Base-by-base conservation (phyloP, 179 eudicot genomes). In the Drosera spatulata region DNA sequence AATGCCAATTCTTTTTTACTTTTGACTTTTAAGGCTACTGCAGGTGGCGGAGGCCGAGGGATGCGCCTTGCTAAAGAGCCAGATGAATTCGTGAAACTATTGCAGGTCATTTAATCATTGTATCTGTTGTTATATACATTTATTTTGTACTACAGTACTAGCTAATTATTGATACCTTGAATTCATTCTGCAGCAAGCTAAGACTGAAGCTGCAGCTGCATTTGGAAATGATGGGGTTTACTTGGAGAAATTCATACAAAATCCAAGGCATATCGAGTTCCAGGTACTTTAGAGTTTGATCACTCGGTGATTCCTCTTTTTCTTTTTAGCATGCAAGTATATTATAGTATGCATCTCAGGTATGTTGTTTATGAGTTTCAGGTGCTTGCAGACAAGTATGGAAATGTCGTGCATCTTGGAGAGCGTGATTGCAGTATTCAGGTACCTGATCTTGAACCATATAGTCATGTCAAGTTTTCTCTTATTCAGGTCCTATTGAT, bases 361-460 rank as follows among this genome's bases (percentile, higher is more conserved):
- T 22, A 1, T 22, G 33, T 22, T 0, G 1, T 0, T 0, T 22
- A 22, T 22, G 33, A 22, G 33, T 44, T 74, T 13, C 80, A 93
- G 99, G 95, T 93, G 75, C 94, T 93, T 79, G 99, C 99, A 9
- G 99, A 93, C 77, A 86, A 93, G 75, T 86, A 61, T 70, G 93
- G 99, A 51, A 93, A 93, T 69, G 96, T 89, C 62, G 85, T 93
- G 66, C 99, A 93, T 83, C 89, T 89, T 73, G 99, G 99, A 60
- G 99, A 93, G 74, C 99, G 99, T 77, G 99, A 93, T 72, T 93
- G 99, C 86, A 93, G 97, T 74, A 93, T 93, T 74, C 99, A 93
- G 96, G 99, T 81, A 73, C 39, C 41, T 22, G 33, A 22, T 22
- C 33, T 22, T 22, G 33, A 22, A 22, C 1, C 1, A 22, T 22